Conservation (phyloP, 2,329 filamentous ascomycete species). For the Monosporascus sp. region DNA sequence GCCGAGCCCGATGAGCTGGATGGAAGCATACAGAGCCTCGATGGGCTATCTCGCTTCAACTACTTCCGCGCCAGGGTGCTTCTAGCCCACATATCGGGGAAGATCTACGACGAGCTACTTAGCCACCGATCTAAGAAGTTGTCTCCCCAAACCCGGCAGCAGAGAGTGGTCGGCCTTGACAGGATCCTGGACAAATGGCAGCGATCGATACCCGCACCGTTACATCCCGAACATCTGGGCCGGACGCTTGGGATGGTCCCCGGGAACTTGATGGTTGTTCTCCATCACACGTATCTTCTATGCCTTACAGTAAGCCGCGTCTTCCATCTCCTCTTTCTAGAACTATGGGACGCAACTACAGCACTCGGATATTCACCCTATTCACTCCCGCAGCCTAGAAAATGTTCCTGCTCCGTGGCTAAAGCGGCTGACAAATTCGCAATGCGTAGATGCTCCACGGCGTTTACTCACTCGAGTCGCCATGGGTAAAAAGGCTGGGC, state of each 20-base stretch:
- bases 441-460: constrained; percentile 27
- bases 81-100: constrained; percentile 35
- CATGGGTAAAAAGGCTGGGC: constrained; percentile 32
- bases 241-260: constrained; percentile 22
- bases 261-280: constrained; percentile 29
- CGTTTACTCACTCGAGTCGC: constrained; percentile 31
- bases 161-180: constrained; percentile 19
- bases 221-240: constrained; percentile 29
- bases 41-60: constrained; percentile 30
- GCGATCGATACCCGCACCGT: constrained; percentile 25
- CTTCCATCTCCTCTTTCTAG: not conserved
- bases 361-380: too few species aligned
- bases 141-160: constrained; percentile 21
- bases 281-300: constrained; percentile 33
- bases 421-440: too few species aligned
- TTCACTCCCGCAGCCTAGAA: too few species aligned
- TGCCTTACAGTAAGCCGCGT: constrained; percentile 19
- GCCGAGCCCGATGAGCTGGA: constrained; percentile 23
- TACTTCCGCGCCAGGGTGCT: constrained; percentile 35
- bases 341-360: too few species aligned
- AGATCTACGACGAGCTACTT: constrained; percentile 35
- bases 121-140: constrained; percentile 22
- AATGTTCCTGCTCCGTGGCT: too few species aligned
- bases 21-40: constrained; percentile 29
- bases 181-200: constrained; percentile 33